Evolutionary conservation across 345 rosid species (phyloP), one percentile per base, ranked within the genome.

Genomic region (Clarkia xantiana): DNA sequence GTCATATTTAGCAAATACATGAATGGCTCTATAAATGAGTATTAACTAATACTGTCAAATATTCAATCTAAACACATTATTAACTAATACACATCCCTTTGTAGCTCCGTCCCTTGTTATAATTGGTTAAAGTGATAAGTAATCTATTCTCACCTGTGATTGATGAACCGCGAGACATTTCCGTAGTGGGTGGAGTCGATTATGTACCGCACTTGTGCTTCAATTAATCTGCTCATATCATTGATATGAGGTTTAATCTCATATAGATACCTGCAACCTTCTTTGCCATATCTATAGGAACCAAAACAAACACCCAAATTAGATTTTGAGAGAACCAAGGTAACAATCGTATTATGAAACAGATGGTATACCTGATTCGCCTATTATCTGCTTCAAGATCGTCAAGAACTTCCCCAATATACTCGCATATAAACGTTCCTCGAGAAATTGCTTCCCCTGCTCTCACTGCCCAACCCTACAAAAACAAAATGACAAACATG

Each of bases 381-480:
- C 95, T 79, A 60, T 71, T 70, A 54, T 64, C 64, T 46, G 81
- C 88, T 65, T 84, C 95, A 48, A 69, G 56, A 62, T 74, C 81
- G 44, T 79, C 81, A 46, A 84, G 19, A 69, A 87, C 71, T 69
- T 93, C 99, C 48, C 99, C 99, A 40, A 76, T 58, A 71, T 72
- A 84, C 67, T 93, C 94, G 0, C 99, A 87, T 48, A 93, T 68
- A 69, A 87, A 93, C 46, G 82, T 84, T 17, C 99, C 95, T 43
- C 81, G 83, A 17, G 75, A 66, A 70, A 93, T 84, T 68, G 82
- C 81, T 53, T 93, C 86, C 18, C 78, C 78, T 43, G 91, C 91
- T 71, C 99, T 72, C 59, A 87, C 60, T 52, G 86, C 99, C 99
- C 99, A 93, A 44, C 99, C 99, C 97, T 93, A 70, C 25, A n/a